These are phyloP conservation scores for Arthonia radiata DNA, from an alignment of 495 filamentous ascomycete species.

Conservation along the genomic window DNA sequence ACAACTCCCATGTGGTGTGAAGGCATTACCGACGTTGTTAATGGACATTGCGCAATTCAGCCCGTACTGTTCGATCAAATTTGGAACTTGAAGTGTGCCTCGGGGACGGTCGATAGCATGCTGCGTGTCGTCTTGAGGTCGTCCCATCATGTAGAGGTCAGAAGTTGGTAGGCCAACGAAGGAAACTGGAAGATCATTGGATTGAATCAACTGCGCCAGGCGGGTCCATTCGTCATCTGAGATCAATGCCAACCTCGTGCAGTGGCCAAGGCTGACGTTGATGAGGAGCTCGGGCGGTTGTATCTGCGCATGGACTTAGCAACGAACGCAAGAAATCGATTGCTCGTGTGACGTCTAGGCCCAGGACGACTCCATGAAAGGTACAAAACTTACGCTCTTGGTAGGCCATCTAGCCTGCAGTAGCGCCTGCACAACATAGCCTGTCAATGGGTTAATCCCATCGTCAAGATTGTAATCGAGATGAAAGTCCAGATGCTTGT, in stretches of 20 bases:
- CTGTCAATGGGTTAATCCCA: conserved; percentile 21
- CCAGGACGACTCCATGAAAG: too few species aligned
- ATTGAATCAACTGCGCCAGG: conserved; percentile 21
- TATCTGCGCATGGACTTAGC: too few species aligned
- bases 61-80: conserved; percentile 34
- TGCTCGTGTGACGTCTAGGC: too few species aligned
- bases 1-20: conserved; percentile 48
- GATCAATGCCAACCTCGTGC: conserved; percentile 39
- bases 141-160: conserved; percentile 50
- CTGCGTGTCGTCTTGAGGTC: conserved; percentile 11
- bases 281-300: too few species aligned
- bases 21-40: conserved; percentile 62
- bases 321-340: too few species aligned
- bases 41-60: conserved; percentile 37
- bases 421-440: conserved; percentile 26
- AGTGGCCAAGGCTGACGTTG: conserved; percentile 48
- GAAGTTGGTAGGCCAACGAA: conserved; percentile 51
- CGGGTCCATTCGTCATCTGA: conserved; percentile 21
- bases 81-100: conserved; percentile 36
- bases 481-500: conserved; percentile 45
- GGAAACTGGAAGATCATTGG: conserved; percentile 30
- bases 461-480: conserved; percentile 42
- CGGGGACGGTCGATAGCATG: conserved; percentile 15
- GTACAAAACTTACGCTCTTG: conserved; percentile 20
- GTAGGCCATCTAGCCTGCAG: conserved; percentile 20